Conservation (phyloP, 2,329 filamentous ascomycete species). For the Colletotrichum paranaense region DNA sequence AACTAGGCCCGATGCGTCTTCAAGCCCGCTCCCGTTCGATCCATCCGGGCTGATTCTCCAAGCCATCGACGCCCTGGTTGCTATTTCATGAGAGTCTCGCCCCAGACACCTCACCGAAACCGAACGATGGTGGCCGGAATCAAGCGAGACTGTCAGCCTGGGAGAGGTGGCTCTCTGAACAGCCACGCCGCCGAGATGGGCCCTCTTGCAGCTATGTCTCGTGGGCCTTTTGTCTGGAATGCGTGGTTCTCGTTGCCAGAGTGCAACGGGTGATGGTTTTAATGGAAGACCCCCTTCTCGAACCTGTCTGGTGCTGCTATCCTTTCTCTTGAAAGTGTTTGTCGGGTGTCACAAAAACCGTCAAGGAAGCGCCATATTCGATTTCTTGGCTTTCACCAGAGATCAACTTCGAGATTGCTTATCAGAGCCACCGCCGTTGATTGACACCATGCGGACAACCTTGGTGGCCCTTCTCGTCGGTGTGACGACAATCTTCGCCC, state of each 20-base stretch:
- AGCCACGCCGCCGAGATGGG: neutral
- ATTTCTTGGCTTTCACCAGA: neutral
- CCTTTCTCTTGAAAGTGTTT: too few species aligned
- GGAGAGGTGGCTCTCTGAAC: neutral
- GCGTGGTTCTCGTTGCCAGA: neutral
- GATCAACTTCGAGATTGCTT: neutral
- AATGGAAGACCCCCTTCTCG: neutral
- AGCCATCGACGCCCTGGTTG: neutral
- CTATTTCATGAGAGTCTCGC: too few species aligned
- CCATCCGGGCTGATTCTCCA: neutral
- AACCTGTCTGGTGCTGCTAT: neutral
- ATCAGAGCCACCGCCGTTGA: neutral
- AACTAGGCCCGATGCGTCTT: neutral
- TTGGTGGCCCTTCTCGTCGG: neutral
- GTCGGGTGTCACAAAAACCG: neutral
- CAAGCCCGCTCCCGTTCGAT: neutral
- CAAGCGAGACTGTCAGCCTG: neutral
- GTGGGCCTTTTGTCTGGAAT: neutral
- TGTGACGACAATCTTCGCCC: constrained; percentile 1
- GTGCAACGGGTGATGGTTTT: too few species aligned
- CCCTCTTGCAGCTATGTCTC: neutral
- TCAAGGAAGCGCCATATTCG: neutral
- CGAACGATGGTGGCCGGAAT: neutral
- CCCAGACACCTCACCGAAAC: neutral
- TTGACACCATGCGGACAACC: neutral